These are phyloP conservation scores for Leccinum pellstonianum DNA, from an alignment of 768 basidiomycete species.

Conservation along the genomic window DNA sequence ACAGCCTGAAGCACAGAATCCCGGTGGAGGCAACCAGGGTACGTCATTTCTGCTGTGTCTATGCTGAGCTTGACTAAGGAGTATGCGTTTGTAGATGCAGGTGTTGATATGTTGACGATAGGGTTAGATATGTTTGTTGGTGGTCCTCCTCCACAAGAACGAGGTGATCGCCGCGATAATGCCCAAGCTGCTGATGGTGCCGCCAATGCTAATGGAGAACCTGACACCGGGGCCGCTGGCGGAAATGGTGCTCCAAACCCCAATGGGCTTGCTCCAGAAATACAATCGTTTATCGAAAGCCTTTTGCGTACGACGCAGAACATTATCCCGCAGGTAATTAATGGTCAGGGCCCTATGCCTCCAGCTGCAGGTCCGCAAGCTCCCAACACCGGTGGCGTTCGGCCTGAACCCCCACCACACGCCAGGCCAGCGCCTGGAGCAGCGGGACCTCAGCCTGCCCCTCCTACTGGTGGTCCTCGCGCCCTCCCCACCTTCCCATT, in stretches of 20 bases:
- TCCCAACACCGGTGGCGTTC: constrained; percentile 1
- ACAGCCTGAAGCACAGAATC: constrained; percentile 6
- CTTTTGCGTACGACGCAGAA: constrained; percentile 27
- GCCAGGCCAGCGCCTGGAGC: constrained; percentile 4
- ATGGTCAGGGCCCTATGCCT: constrained; percentile 11
- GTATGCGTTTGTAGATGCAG: constrained; percentile 9
- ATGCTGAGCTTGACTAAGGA: constrained; percentile 23
- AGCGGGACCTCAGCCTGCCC: constrained; percentile 2
- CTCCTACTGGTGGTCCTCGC: constrained; percentile 14
- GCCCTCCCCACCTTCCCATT: constrained; percentile 14
- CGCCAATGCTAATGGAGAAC: constrained; percentile 2
- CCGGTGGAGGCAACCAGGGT: constrained; percentile 21
- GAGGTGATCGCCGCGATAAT: constrained; percentile 12
- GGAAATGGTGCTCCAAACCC: constrained; percentile 21
- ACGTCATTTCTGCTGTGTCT: constrained; percentile 10
- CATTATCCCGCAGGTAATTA: constrained; percentile 25
- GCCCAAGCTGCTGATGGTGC: constrained; percentile 4
- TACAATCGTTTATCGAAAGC: constrained; percentile 24
- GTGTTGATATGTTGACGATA: constrained; percentile 35
- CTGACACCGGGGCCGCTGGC: constrained; percentile 12
- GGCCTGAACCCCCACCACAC: constrained; percentile 13
- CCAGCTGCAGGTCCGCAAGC: constrained; percentile 1
- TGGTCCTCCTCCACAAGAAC: constrained; percentile 14
- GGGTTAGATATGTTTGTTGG: constrained; percentile 42
- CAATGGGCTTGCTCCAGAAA: constrained; percentile 20